Evolutionary conservation across 2,329 filamentous ascomycete genomes (phyloP).

Genomic region (Fusarium mexicanum): DNA sequence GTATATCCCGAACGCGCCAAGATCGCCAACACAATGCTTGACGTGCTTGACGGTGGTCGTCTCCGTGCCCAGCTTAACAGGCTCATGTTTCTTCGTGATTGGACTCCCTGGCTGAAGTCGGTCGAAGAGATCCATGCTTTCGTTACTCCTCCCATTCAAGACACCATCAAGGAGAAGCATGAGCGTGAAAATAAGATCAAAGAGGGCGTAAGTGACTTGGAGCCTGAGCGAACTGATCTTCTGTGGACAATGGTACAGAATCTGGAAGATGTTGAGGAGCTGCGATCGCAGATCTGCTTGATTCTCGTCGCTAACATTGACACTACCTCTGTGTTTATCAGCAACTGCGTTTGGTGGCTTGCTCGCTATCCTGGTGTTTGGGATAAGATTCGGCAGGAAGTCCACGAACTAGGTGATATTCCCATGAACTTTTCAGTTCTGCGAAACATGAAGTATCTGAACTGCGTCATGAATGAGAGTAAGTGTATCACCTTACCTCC

Average conservation of each 20-base stretch:
- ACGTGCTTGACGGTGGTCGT: background rate
- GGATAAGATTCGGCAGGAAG: background rate
- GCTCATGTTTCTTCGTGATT: background rate
- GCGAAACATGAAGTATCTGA: background rate
- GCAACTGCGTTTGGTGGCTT: background rate
- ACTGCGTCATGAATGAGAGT: constrained; percentile 3
- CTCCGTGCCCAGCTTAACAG: background rate
- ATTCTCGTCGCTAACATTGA: background rate
- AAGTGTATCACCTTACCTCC: background rate
- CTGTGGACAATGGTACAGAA: background rate
- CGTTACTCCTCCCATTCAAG: background rate
- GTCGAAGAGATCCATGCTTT: background rate
- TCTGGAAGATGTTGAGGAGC: background rate
- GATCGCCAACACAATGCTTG: background rate
- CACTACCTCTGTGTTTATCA: background rate
- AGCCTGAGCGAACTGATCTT: background rate
- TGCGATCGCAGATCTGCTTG: background rate
- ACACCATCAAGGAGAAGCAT: background rate
- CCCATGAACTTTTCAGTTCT: background rate
- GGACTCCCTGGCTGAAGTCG: background rate
- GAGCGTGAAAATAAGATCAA: background rate
- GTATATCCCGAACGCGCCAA: background rate
- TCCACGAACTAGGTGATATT: background rate
- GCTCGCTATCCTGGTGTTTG: background rate
- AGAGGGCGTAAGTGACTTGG: background rate